Conservation (phyloP, 805 yeast genomes). For the Schwanniomyces polymorphus region DNA sequence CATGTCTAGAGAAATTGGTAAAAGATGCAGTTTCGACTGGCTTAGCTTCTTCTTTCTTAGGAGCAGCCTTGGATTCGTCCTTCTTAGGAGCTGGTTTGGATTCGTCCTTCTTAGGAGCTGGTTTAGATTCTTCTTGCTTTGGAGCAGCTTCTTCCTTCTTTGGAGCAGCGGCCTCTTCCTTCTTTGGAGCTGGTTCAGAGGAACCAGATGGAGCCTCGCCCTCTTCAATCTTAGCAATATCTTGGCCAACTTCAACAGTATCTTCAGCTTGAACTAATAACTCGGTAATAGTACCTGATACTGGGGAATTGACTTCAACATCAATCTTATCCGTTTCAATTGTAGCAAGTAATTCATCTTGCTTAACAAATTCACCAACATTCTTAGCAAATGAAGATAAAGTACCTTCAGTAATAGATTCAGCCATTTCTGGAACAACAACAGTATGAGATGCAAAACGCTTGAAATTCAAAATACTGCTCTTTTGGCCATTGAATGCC, state of each 20-base stretch:
- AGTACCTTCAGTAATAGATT: slow-evolving; percentile 96
- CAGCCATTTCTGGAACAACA: slow-evolving; percentile 98
- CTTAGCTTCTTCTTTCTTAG: slow-evolving; percentile 19
- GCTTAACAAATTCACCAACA: slow-evolving; percentile 85
- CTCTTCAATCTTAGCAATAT: slow-evolving; percentile 80
- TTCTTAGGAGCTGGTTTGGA: slow-evolving; percentile 23
- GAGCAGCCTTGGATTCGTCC: slow-evolving; percentile 26
- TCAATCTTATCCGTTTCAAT: slow-evolving; percentile 98
- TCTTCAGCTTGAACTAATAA: slow-evolving; percentile 81
- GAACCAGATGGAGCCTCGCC: slow-evolving; percentile 67
- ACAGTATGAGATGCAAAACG: slow-evolving; percentile 51
- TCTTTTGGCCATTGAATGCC: slow-evolving; percentile 5
- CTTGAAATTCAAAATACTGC: slow-evolving; percentile 20
- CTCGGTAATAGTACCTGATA: slow-evolving; percentile 86
- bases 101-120: slow-evolving; percentile 27
- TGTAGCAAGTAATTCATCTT: slow-evolving; percentile 91
- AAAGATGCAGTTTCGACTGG: slow-evolving; percentile 36
- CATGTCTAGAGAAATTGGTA: slow-evolving; percentile 71
- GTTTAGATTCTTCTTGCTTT: slow-evolving; percentile 19
- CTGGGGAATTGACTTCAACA: slow-evolving; percentile 94
- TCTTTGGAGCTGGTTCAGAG: slow-evolving; percentile 33
- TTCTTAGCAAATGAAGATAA: slow-evolving; percentile 63
- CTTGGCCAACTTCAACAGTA: slow-evolving; percentile 96
- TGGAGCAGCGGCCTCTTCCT: slow-evolving; percentile 20
- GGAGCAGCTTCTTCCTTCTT: slow-evolving; percentile 28